A percentile compares a stretch with the other conserved stretches of the same genome.
These are phyloP conservation scores for Phylloporus scabripes DNA, from an alignment of 768 basidiomycete species.

Conservation along the genomic window DNA sequence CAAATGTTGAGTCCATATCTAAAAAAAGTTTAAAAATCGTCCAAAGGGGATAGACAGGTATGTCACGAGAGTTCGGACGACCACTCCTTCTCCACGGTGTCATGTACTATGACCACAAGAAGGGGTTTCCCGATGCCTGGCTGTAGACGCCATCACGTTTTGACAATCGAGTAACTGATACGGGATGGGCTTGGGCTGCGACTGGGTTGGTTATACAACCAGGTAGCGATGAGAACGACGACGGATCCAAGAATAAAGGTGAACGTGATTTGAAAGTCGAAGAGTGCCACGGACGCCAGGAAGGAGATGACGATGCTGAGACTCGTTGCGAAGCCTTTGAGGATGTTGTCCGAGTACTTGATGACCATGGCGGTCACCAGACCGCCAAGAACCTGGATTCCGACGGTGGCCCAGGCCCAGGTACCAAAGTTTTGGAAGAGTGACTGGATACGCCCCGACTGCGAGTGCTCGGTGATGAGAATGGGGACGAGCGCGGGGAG, in stretches of 20 bases:
- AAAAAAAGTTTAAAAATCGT: slow-evolving; percentile 18
- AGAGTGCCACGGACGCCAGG: slow-evolving; percentile 84
- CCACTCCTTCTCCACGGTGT: neutral
- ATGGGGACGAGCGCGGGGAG: slow-evolving; percentile 83
- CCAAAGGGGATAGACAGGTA: slow-evolving; percentile 18
- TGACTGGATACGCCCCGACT: slow-evolving; percentile 38
- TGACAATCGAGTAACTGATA: slow-evolving; percentile 24
- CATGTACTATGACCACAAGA: slow-evolving; percentile 3
- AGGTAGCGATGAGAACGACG: slow-evolving; percentile 83
- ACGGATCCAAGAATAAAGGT: slow-evolving; percentile 81
- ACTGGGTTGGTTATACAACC: slow-evolving; percentile 78
- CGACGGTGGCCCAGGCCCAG: slow-evolving; percentile 90
- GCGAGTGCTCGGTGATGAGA: slow-evolving; percentile 45
- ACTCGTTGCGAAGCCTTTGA: slow-evolving; percentile 94
- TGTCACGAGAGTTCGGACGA: slow-evolving; percentile 14
- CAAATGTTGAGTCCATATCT: slow-evolving; percentile 25
- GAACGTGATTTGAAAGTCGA: slow-evolving; percentile 81
- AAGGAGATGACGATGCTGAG: slow-evolving; percentile 94
- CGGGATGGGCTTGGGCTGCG: slow-evolving; percentile 32
- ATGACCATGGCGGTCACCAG: slow-evolving; percentile 90
- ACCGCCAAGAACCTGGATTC: slow-evolving; percentile 87
- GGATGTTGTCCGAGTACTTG: slow-evolving; percentile 88
- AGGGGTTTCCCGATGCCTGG: neutral
- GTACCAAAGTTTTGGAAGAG: slow-evolving; percentile 82
- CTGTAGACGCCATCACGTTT: slow-evolving; percentile 12